phyloP scores from a whole-genome alignment of 2,329 filamentous ascomycete species.

The Penicillium sp. region DNA sequence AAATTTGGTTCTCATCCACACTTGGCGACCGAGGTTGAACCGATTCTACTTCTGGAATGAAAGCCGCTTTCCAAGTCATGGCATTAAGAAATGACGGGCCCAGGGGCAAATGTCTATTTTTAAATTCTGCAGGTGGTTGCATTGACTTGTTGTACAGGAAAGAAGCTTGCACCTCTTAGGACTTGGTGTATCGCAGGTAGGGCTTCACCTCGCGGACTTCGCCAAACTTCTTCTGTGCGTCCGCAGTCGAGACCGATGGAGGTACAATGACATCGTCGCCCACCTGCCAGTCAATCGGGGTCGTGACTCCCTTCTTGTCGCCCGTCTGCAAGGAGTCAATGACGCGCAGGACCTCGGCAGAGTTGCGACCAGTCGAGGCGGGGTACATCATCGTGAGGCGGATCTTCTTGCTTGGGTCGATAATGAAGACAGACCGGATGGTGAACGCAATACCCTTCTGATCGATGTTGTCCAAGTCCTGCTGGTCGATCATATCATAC shows the following conservation, averaged over 20 bases:
- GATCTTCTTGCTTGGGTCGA: conserved; percentile 91
- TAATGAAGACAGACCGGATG: conserved; percentile 91
- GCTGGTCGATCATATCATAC: conserved; percentile 82
- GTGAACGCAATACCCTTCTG: conserved; percentile 80
- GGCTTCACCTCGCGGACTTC: conserved; percentile 59
- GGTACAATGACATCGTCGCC: conserved; percentile 92
- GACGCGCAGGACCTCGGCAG: conserved; percentile 70
- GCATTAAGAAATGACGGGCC: too few relatives aligned
- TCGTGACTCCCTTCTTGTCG: conserved; percentile 83
- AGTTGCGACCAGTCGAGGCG: conserved; percentile 81
- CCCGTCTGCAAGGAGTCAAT: conserved; percentile 76
- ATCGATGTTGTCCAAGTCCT: conserved; percentile 77
- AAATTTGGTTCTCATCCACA: too few relatives aligned
- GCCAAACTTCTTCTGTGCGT: conserved; percentile 84
- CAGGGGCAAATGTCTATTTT: too few relatives aligned
- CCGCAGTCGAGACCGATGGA: conserved; percentile 72
- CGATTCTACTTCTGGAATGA: conserved; percentile 7
- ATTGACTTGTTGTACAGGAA: too few relatives aligned
- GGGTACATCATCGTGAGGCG: conserved; percentile 90
- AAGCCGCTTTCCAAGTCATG: conserved; percentile 1
- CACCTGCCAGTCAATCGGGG: conserved; percentile 83
- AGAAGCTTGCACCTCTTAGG: conserved; percentile 7
- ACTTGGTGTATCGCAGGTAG: conserved; percentile 22
- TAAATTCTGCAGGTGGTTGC: neutral
- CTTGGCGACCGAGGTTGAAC: conserved; percentile 8